Evolutionary conservation across 1,139 yeast genomes (phyloP).

Genomic region (Pichia sp.): DNA sequence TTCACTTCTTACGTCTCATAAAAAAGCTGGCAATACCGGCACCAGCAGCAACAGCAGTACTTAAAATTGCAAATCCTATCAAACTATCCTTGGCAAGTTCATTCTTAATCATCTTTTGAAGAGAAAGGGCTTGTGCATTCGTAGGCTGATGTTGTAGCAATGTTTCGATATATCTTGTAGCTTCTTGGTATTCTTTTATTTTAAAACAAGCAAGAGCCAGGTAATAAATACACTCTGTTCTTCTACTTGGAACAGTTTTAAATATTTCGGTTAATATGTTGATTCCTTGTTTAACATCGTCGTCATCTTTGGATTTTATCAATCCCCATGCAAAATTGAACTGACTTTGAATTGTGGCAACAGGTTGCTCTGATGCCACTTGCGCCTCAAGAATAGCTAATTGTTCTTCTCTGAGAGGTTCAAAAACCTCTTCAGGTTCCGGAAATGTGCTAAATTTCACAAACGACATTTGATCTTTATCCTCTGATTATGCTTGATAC

Average conservation of each 20-base stretch:
- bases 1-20: conserved; percentile 16
- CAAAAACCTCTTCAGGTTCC: conserved; percentile 26
- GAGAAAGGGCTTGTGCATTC: conserved; percentile 35
- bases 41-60: conserved; percentile 82
- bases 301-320: conserved; percentile 66
- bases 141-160: conserved; percentile 74
- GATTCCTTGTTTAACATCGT: conserved; percentile 58
- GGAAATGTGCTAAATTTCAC: conserved; percentile 23
- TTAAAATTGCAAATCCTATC: conserved; percentile 79
- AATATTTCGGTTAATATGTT: conserved; percentile 67
- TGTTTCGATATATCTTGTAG: conserved; percentile 78
- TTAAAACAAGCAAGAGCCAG: conserved; percentile 83
- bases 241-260: conserved; percentile 70
- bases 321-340: conserved; percentile 98
- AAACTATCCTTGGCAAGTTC: conserved; percentile 81
- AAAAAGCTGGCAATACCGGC: conserved; percentile 36
- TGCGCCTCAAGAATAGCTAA: conserved; percentile 69
- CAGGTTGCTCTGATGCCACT: conserved; percentile 73
- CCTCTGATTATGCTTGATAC: not conserved
- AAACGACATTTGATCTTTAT: not conserved
- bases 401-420: conserved; percentile 69
- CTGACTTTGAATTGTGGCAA: conserved; percentile 71
- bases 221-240: conserved; percentile 87
- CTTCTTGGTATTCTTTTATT: conserved; percentile 78
- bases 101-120: conserved; percentile 74